Evolutionary conservation across 176 grass and related monocot genomes (phyloP), one percentile per base, ranked within the genome.

Genomic region (Calamus simplicifolius): DNA sequence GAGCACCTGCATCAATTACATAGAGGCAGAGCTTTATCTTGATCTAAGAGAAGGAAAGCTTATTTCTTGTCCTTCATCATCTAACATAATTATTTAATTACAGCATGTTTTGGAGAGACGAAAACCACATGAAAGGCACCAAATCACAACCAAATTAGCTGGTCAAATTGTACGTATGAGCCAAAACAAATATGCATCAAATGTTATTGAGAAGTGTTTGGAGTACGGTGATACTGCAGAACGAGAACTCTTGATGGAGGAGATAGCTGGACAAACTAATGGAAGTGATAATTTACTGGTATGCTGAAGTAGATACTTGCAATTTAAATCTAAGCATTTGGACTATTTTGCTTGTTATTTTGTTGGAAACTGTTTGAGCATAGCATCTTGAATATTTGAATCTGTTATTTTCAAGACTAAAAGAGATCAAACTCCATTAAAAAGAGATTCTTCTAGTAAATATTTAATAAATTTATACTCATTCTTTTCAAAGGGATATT

Each of bases 131-230:
- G 87, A 97, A 74, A 91, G 81, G 59, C 79, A 48, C 49, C 68
- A 91, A 72, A 91, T 97, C 69, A 97, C 91, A 18, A 84, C 64
- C 66, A 85, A 88, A 72, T 74, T 97, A 55, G 88, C 83, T 51
- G 75, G 78, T 14, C 84, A 91, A 59, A 70, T 91, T 54, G 84
- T 97, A 56, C 86, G 58, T 35, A 91, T 97, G 93, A 97, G 93
- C 66, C 93, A 97, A 78, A 85, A 91, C 71, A 97, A 97, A 64
- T 97, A 74, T 54, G 87, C 87, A 17, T 97, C 93, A 19, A 97
- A 97, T 73, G 93, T 97, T 48, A 80, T 97, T 23, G 93, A 97
- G 69, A 91, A 80, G 56, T 97, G 93, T 74, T 97, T 97, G 51
- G 85, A 80, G 59, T 80, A 90, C 80, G 93, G 83, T 15, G 75